These are phyloP conservation scores for Allium fistulosum DNA, from an alignment of 106 monocot genomes.

Conservation along the genomic window DNA sequence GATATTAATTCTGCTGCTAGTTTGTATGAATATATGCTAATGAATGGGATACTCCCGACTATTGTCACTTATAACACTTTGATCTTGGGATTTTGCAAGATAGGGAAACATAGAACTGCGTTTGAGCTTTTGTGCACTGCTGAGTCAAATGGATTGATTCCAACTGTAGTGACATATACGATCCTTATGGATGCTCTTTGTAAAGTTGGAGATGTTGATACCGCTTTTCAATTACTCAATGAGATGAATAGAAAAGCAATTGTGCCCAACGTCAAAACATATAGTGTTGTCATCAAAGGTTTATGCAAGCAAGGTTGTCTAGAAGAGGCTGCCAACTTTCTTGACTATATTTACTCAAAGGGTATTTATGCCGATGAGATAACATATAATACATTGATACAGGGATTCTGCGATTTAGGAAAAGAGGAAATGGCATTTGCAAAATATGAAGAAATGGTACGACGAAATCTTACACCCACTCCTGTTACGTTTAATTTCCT, in stretches of 20 bases:
- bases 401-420: constrained; percentile 44
- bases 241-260: constrained; percentile 54
- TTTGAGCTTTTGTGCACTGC: constrained; percentile 20
- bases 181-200: constrained; percentile 65
- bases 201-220: constrained; percentile 22
- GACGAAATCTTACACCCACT: constrained; percentile 26
- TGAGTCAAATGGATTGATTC: constrained; percentile 26
- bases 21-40: constrained; percentile 33
- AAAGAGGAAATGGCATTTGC: constrained; percentile 26
- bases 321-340: constrained; percentile 26
- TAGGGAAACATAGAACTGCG: constrained; percentile 25
- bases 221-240: constrained; percentile 32
- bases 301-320: constrained; percentile 37
- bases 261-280: constrained; percentile 43
- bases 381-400: constrained; percentile 64
- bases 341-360: constrained; percentile 29
- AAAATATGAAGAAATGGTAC: constrained; percentile 35
- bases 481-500: constrained; percentile 65
- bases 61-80: constrained; percentile 63
- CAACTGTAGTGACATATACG: constrained; percentile 65
- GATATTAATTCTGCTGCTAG: constrained; percentile 34
- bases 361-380: constrained; percentile 44
- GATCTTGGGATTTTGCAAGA: constrained; percentile 56
- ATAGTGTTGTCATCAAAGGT: constrained; percentile 72
- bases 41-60: constrained; percentile 38